Base-by-base conservation (phyloP, 257 asterid species). In the Nicotiana noctiflora region DNA sequence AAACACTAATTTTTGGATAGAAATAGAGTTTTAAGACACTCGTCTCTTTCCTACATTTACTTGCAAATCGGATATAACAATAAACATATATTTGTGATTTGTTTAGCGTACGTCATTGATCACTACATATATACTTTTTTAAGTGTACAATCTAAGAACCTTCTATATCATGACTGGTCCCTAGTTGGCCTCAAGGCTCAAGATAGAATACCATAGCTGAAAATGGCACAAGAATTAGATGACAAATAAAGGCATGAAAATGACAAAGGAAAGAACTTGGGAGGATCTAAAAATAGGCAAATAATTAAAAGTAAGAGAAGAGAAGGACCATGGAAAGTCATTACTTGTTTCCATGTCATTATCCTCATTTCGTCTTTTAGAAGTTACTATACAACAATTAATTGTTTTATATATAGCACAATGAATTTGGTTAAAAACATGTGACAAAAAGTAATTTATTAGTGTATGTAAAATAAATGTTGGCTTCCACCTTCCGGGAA, bases 401-500 rank as follows among this genome's bases (percentile, higher is more conserved):
- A 27, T 27, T 1, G 2, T 27, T 27, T 27, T 27, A 27, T 27
- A 27, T 27, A 27, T 27, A 27, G n/a, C n/a, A n/a, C n/a, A n/a
- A n/a, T n/a, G n/a, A n/a, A n/a, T n/a, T n/a, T n/a, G n/a, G n/a
- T n/a, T 25, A 25, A 27, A 27, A 74, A 49, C 78, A 23, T 72
- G 61, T 44, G 59, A 70, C 11, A 5, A 70, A 70, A 21, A 21
- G 21, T 32, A 8, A 37, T 9, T 34, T 4, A 8, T 4, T 23
- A 59, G 29, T 59, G 29, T 34, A 31, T 1, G 12, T n/a, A 70
- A 40, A 40, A 18, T 37, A 40, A 17, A 6, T 3, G 61, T 23
- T 72, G 49, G 77, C 51, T 23, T 49, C 78, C 78, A 49, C 25
- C 78, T 74, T 74, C 61, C 11, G 15, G 44, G 78, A 49, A 72